Evolutionary conservation across 2,329 filamentous ascomycete genomes (phyloP).

Genomic region (Trichoderma sp.): DNA sequence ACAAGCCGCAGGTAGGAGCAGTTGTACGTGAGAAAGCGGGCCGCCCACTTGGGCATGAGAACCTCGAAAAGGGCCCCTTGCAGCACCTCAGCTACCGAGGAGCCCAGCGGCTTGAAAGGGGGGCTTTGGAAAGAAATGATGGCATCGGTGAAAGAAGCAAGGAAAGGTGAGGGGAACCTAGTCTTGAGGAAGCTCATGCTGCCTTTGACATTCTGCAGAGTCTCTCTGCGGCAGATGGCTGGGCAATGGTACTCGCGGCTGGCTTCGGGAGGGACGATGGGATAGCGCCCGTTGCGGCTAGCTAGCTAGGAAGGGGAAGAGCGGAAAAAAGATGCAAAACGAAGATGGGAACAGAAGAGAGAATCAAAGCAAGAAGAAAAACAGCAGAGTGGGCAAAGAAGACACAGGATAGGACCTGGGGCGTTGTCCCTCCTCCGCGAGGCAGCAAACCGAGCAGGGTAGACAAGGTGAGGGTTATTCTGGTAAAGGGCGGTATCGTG

Average conservation of each 20-base stretch:
- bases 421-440: constrained; percentile 6
- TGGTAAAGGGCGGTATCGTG: constrained; percentile 28
- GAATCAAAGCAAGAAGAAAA: neutral
- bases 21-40: neutral
- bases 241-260: constrained; percentile 17
- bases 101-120: constrained; percentile 3
- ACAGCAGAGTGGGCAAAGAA: neutral
- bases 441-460: constrained; percentile 26
- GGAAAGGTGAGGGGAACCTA: constrained; percentile 41
- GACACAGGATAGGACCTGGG: neutral
- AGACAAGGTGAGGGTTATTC: constrained; percentile 25
- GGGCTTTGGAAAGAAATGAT: neutral
- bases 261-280: constrained; percentile 6
- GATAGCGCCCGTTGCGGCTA: constrained; percentile 3
- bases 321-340: neutral
- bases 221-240: constrained; percentile 27
- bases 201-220: constrained; percentile 42
- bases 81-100: neutral
- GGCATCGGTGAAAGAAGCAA: neutral
- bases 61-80: neutral
- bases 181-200: constrained; percentile 51
- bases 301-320: neutral
- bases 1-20: constrained; percentile 1
- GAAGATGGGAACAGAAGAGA: neutral
- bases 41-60: constrained; percentile 23